A percentile compares a stretch with the other conserved stretches of the same genome.
These are phyloP conservation scores for Yamagishiella unicocca DNA, from an alignment of 139 green algal species.

Conservation along the genomic window DNA sequence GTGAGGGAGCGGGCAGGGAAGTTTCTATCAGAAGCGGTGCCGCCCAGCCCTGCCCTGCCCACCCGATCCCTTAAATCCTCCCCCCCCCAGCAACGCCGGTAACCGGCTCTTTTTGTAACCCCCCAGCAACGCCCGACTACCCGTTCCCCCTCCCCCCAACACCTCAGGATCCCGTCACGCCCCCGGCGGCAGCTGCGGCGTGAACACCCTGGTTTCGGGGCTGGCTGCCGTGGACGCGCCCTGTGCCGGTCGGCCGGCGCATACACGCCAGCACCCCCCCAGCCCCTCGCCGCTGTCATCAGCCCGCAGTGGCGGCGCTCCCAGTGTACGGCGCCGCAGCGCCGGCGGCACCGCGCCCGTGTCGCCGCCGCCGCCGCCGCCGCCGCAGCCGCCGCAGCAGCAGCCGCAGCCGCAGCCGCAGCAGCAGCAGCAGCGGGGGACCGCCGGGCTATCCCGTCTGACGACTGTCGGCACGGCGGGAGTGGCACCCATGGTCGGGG, in stretches of 20 bases:
- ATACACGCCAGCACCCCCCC: background rate
- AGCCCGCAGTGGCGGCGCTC: background rate
- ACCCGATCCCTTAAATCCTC: too few relatives aligned
- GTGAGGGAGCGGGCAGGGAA: too few relatives aligned
- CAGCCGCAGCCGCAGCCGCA: background rate
- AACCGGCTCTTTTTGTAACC: too few relatives aligned
- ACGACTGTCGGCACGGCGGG: background rate
- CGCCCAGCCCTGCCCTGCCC: too few relatives aligned
- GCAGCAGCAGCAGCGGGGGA: background rate
- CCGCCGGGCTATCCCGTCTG: background rate
- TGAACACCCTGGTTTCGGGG: too few relatives aligned
- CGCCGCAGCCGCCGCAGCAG: background rate
- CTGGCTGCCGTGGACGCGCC: too few relatives aligned
- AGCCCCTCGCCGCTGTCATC: background rate
- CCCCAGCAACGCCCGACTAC: too few relatives aligned
- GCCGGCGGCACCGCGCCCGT: background rate
- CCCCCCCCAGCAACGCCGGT: too few relatives aligned
- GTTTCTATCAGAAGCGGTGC: too few relatives aligned
- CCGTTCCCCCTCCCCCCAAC: too few relatives aligned
- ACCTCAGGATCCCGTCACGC: too few relatives aligned
- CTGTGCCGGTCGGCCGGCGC: background rate
- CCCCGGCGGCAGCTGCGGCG: too few relatives aligned
- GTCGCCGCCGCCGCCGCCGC: background rate
- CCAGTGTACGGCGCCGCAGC: background rate
- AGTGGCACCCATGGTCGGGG: background rate